Base-by-base conservation (phyloP, 371 early-diverging fungal genomes). In the Mucor piriformis region DNA sequence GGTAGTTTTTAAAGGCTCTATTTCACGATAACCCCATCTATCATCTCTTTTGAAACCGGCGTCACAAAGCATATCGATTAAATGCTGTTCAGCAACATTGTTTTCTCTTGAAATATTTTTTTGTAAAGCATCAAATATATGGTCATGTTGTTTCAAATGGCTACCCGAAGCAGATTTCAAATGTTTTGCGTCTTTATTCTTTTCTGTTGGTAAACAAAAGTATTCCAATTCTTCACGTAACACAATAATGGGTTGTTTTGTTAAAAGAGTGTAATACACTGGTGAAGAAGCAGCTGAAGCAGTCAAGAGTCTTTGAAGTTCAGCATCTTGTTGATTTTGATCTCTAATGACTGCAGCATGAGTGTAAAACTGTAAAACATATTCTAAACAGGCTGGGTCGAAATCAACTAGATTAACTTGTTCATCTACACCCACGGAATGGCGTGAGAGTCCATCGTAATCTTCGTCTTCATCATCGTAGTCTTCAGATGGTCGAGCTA, bases 1-100 rank as follows among this genome's bases (percentile, higher is more conserved):
- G 10, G 85, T 79, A 0, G 90, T 83, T 44, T 80, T 76, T 34
- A 73, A 76, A 1, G 91, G 91, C 62, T 92, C 92, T 21, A 87
- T 73, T 48, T 82, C 83, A 49, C 93, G 84, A 63, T 89, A 88
- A 4, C 91, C 92, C 93, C 93, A 92, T 38, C 79, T 72, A 52
- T 88, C 88, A 20, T 90, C 84, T 35, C 86, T 79, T 35, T 79
- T 73, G 59, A 92, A 92, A 24, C 92, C 93, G 34, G 90, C 88
- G 57, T 88, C 81, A 63, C 93, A 91, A n/a, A 92, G 82, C 91
- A 92, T 92, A 64, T 92, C 92, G 40, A 92, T 89, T 54, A 92
- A 72, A 73, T 92, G 93, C 59, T 88, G 91, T 59, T 92, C 93
- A 18, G 91, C 91, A 20, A 83, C 78, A 49, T 88, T 89, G 53